Base-by-base conservation (phyloP, 1,139 yeast species). In the Lodderomyces elongisporus region DNA sequence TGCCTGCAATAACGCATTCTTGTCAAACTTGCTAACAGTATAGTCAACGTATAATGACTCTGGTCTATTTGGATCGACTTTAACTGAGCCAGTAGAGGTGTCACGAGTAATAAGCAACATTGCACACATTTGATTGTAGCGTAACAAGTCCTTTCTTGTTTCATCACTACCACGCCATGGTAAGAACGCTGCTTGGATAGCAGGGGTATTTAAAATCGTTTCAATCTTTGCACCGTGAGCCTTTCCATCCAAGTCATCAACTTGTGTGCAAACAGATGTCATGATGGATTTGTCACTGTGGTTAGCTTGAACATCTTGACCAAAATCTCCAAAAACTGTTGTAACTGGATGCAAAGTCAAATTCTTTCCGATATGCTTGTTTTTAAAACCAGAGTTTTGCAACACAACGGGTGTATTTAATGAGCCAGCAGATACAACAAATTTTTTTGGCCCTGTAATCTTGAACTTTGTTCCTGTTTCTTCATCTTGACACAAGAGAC, bases 201-300 rank as follows among this genome's bases (percentile, higher is more conserved):
- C 51, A 2, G 81, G 82, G 9, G 65, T 54, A 44, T 73, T 77
- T 27, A 70, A 56, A 14, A 73, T 43, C 3, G 79, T 60, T 51
- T 76, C 82, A 36, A 76, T 62, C 49, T 67, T 70, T 9, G 78
- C 73, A 2, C 83, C 83, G 46, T 75, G 79, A 3, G 65, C 74
- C 40, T 65, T 56, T 2, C 80, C 80, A 47, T 76, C 81, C 24
- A 73, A 44, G 43, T 76, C 75, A 36, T 66, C 77, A 18, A 56
- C 64, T 46, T 72, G 65, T 12, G 66, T 60, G 48, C 74, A 62
- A 1, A 74, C 77, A 0, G 76, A 47, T 0, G 81, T 73, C 68
- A 76, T 59, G 34, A 76, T 74, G 1, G 79, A 57, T 30, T 66
- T 58, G 17, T 62, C 49, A 40, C 52, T 56, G 8, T 77, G 66